A percentile compares a stretch with the other conserved stretches of the same genome.
Conservation (phyloP, 2,329 filamentous ascomycete species). For the Paecilomyces niveus region DNA sequence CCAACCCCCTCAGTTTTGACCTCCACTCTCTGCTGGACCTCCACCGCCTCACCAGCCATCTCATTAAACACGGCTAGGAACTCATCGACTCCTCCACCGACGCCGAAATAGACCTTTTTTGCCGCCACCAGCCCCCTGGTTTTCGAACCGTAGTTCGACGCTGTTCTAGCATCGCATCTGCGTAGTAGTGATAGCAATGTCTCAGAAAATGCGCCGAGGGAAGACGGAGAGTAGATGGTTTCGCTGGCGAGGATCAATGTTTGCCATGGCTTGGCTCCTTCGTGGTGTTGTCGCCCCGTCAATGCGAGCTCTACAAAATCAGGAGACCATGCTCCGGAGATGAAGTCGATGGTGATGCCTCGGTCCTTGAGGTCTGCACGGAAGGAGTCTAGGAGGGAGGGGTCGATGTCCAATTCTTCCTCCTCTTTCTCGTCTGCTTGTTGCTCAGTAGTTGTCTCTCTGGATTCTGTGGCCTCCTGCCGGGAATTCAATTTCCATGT, state of each 20-base stretch:
- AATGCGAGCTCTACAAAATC: constrained; percentile 38
- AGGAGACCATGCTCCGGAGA: constrained; percentile 55
- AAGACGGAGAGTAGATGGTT: constrained; percentile 56
- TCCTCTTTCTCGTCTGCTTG: constrained; percentile 16
- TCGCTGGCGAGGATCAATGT: constrained; percentile 54
- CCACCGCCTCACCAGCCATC: constrained; percentile 18
- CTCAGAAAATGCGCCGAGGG: constrained; percentile 49
- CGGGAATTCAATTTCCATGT: constrained; percentile 39
- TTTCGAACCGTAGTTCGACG: constrained; percentile 3
- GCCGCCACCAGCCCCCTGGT: constrained; percentile 52
- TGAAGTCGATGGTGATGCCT: constrained; percentile 45
- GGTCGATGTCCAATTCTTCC: constrained; percentile 43
- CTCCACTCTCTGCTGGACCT: constrained; percentile 26
- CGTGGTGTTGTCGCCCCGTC: background rate
- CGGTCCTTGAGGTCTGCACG: constrained; percentile 30
- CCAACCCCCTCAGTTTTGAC: constrained; percentile 38
- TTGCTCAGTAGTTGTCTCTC: background rate
- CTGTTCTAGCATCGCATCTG: constrained; percentile 17
- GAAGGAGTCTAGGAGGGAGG: constrained; percentile 41
- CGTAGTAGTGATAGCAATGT: constrained; percentile 45
- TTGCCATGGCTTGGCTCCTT: constrained; percentile 18
- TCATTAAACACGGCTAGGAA: constrained; percentile 35
- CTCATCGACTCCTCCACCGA: constrained; percentile 58
- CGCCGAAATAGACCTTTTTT: constrained; percentile 61
- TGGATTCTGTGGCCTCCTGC: background rate